Evolutionary conservation across 805 yeast genomes (phyloP).

Genomic region (Suhomyces sp.): DNA sequence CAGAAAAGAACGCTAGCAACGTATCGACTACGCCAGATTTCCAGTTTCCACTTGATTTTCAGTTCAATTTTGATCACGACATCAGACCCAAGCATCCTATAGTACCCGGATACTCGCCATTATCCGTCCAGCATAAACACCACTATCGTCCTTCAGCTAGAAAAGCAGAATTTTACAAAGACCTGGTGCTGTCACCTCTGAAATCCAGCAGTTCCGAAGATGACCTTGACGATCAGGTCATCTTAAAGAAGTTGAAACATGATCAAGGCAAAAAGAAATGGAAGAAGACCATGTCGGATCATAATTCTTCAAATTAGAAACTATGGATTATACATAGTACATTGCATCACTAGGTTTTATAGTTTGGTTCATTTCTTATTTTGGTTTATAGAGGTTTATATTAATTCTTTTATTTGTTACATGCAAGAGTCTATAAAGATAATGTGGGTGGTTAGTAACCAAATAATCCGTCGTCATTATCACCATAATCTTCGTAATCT

Average conservation of each 20-base stretch:
- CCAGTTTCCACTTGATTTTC: conserved; percentile 25
- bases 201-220: conserved; percentile 6
- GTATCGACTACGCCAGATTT: neutral
- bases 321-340: neutral
- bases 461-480: conserved; percentile 51
- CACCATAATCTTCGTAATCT: conserved; percentile 54
- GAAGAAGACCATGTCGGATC: conserved; percentile 5
- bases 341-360: neutral
- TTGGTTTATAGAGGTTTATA: neutral
- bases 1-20: neutral
- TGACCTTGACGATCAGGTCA: conserved; percentile 5
- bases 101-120: conserved; percentile 35
- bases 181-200: conserved; percentile 7
- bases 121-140: conserved; percentile 32
- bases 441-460: conserved; percentile 26
- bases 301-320: neutral
- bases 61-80: conserved; percentile 30
- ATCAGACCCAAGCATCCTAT: conserved; percentile 27
- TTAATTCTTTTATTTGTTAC: neutral
- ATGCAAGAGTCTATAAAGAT: neutral
- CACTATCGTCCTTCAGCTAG: neutral
- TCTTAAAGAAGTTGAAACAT: conserved; percentile 4
- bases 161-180: neutral
- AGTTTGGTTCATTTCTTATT: neutral
- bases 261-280: conserved; percentile 6